A percentile compares a stretch with the other conserved stretches of the same genome.
These are phyloP conservation scores for Solanum hybrid DNA, from an alignment of 305 asterid genomes.

Conservation along the genomic window DNA sequence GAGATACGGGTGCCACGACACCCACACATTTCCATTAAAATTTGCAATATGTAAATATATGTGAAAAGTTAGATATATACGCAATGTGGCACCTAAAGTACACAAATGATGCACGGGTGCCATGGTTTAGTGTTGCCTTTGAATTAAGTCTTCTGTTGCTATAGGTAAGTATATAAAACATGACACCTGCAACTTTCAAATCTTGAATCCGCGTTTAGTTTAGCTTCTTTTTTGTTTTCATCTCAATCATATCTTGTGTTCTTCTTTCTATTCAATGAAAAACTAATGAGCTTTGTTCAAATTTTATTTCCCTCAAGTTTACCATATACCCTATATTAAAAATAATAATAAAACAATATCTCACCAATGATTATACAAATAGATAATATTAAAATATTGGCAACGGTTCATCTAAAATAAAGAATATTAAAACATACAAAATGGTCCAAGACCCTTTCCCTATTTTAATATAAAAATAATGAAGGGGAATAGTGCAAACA, in stretches of 20 bases:
- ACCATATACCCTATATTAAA: not conserved
- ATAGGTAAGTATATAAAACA: not conserved
- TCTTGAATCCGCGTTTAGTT: not conserved
- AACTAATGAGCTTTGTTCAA: not conserved
- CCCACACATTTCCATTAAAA: not conserved
- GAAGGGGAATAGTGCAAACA: not conserved
- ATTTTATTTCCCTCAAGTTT: not conserved
- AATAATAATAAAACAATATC: too few relatives aligned
- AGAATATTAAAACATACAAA: too few relatives aligned
- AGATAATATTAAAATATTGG: too few relatives aligned
- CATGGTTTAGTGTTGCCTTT: not conserved
- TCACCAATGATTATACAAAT: not conserved
- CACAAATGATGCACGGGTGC: not conserved
- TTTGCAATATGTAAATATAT: not conserved
- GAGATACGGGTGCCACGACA: not conserved
- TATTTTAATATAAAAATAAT: not conserved
- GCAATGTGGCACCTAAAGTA: too few relatives aligned
- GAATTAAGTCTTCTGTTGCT: not conserved
- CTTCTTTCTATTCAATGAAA: not conserved
- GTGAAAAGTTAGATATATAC: not conserved
- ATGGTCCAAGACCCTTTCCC: not conserved
- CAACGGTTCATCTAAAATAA: not conserved
- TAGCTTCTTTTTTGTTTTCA: too few relatives aligned
- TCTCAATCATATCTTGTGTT: not conserved
- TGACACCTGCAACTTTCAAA: not conserved